A percentile compares a stretch with the other conserved stretches of the same genome.
These are phyloP conservation scores for Zymoseptoria ardabiliae DNA, from an alignment of 2,329 filamentous ascomycete genomes.

Conservation along the genomic window DNA sequence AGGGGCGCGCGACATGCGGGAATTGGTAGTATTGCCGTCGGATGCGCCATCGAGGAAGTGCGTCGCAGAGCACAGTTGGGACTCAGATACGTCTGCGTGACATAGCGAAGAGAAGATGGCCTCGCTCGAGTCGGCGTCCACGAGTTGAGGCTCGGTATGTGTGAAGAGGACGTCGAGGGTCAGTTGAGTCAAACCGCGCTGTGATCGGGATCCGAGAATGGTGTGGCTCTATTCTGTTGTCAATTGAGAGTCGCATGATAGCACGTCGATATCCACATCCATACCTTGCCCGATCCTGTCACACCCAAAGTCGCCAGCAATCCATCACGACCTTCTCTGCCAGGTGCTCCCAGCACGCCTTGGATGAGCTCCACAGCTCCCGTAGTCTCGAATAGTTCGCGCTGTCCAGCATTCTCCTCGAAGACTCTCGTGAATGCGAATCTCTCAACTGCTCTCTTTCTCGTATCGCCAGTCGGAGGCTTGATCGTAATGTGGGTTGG, in stretches of 20 bases:
- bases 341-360: slow-evolving; percentile 66
- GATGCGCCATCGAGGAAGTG: slow-evolving; percentile 74
- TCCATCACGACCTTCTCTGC: slow-evolving; percentile 77
- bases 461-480: slow-evolving; percentile 67
- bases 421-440: slow-evolving; percentile 94
- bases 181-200: slow-evolving; percentile 87
- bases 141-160: slow-evolving; percentile 65
- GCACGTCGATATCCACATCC: neutral
- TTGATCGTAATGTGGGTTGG: slow-evolving; percentile 47
- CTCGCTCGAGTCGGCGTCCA: slow-evolving; percentile 50
- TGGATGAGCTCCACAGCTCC: slow-evolving; percentile 69
- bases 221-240: slow-evolving; percentile 68
- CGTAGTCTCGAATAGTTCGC: slow-evolving; percentile 78
- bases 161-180: slow-evolving; percentile 83
- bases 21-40: slow-evolving; percentile 49
- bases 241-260: slow-evolving; percentile 3
- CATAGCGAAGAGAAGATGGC: slow-evolving; percentile 66
- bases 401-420: slow-evolving; percentile 73
- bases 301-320: slow-evolving; percentile 87
- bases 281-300: slow-evolving; percentile 91
- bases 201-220: slow-evolving; percentile 77
- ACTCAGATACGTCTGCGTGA: slow-evolving; percentile 73
- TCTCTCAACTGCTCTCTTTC: slow-evolving; percentile 81
- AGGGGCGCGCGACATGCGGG: slow-evolving; percentile 34
- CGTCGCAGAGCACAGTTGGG: slow-evolving; percentile 64